These are phyloP conservation scores for Clarireedia homoeocarpa DNA, from an alignment of 2,329 filamentous ascomycete species.

Conservation along the genomic window DNA sequence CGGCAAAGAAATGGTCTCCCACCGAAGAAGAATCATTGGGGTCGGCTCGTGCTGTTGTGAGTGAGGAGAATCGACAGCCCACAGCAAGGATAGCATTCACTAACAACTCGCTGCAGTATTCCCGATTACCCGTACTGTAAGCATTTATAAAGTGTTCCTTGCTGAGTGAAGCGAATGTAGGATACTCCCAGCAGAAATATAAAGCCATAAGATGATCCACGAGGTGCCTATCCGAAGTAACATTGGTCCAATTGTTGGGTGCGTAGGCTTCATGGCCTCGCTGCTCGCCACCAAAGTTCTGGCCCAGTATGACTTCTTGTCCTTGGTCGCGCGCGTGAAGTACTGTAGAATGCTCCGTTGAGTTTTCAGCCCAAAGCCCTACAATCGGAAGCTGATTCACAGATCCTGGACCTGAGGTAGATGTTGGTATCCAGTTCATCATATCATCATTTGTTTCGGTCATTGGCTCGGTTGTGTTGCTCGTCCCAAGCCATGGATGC, in stretches of 20 bases:
- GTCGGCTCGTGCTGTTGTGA: constrained; percentile 53
- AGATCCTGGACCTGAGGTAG: constrained; percentile 25
- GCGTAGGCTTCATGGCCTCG: constrained; percentile 40
- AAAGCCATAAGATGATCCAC: constrained; percentile 56
- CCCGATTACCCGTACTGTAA: constrained; percentile 14
- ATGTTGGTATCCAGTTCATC: constrained; percentile 27
- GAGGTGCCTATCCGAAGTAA: constrained; percentile 49
- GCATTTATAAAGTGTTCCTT: constrained; percentile 19
- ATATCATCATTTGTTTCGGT: constrained; percentile 12
- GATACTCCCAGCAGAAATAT: constrained; percentile 70
- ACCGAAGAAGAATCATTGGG: constrained; percentile 55
- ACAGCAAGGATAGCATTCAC: constrained; percentile 36
- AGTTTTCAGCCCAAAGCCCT: constrained; percentile 25
- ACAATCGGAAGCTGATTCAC: constrained; percentile 41
- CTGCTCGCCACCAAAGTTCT: constrained; percentile 47
- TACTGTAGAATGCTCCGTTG: constrained; percentile 7
- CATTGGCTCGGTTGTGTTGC: neutral
- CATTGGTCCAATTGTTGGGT: constrained; percentile 49
- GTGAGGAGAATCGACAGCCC: constrained; percentile 61
- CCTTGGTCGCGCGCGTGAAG: constrained; percentile 35
- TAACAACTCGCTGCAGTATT: constrained; percentile 35
- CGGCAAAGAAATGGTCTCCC: constrained; percentile 68
- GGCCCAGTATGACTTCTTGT: constrained; percentile 47
- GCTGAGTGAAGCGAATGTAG: constrained; percentile 66
- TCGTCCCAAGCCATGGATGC: neutral